Evolutionary conservation across 805 yeast genomes (phyloP), one percentile per base, ranked within the genome.

Genomic region (Diddensiella santjacobensis): DNA sequence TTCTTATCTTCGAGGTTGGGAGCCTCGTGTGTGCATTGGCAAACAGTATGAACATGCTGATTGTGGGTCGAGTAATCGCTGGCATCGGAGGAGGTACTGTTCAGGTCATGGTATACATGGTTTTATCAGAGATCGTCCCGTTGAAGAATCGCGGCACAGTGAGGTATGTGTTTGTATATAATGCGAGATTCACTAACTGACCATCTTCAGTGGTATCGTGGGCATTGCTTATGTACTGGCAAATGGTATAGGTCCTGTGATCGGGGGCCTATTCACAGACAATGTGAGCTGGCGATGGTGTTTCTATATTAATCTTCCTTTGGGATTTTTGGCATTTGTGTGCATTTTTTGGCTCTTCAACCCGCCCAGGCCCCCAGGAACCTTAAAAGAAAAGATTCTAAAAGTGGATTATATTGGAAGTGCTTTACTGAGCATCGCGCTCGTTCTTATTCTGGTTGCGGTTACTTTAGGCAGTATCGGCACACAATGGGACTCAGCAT

Each of bases 81-180:
- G 87, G 87, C 46, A 57, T 79, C 35, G 87, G 86, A 18, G 85
- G 79, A 6, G 79, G 82, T 33, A 81, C 81, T 26, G 71, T 80
- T 33, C 81, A 77, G 57, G 64, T 79, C 1, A 64, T 76, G 63
- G 73, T 70, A 4, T 66, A 73, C 47, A 74, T 79, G 23, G 75
- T 81, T 22, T 67, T 73, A 10, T 69, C 81, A 3, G 83, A 79
- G 33, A 41, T 49, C 8, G 48, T 22, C 20, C 51, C 52, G n/a
- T 13, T 47, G 10, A 13, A 43, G 22, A 39, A 41, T 15, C 39
- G 52, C 10, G 47, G 51, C n/a, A 10, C 36, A 23, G 22, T 38
- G 26, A 15, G 22, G 5, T 19, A 22, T 26, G 31, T 26, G 31
- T 8, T 26, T 8, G 11, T 26, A 13, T 26, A 26, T 26, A 13